Evolutionary conservation across 495 filamentous ascomycete genomes (phyloP).

Genomic region (Melanomma pulvis-pyrius): DNA sequence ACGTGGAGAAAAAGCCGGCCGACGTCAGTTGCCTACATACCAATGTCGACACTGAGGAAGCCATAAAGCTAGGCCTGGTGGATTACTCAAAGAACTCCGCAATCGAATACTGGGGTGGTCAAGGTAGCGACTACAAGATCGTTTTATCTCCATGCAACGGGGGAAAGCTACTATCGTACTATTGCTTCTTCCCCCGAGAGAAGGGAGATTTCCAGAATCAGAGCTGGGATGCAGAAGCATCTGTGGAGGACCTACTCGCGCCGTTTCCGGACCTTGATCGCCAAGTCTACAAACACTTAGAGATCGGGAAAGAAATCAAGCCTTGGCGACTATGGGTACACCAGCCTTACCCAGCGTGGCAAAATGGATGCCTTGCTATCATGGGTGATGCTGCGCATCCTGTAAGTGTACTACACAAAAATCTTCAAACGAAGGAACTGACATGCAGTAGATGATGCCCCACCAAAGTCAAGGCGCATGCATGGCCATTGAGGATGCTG

Average conservation of each 20-base stretch:
- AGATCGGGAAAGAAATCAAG: conserved; percentile 47
- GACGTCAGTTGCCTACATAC: conserved; percentile 53
- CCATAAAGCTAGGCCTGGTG: not conserved
- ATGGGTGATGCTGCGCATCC: not conserved
- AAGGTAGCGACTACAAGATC: conserved; percentile 31
- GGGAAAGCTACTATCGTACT: conserved; percentile 39
- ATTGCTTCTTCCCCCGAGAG: conserved; percentile 43
- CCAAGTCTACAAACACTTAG: conserved; percentile 23
- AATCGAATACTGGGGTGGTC: conserved; percentile 43
- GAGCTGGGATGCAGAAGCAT: not conserved
- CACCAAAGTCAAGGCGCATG: conserved; percentile 57
- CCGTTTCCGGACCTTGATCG: conserved; percentile 37
- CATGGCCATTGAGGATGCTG: conserved; percentile 57
- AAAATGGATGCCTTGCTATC: not conserved
- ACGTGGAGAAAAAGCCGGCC: conserved; percentile 52
- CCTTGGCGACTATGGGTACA: conserved; percentile 52
- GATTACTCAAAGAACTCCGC: conserved; percentile 16
- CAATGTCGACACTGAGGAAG: conserved; percentile 38
- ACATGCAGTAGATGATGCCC: conserved; percentile 57
- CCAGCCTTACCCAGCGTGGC: conserved; percentile 52
- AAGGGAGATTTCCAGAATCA: conserved; percentile 2
- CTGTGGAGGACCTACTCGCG: conserved; percentile 17
- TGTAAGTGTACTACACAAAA: conserved; percentile 22
- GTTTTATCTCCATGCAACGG: conserved; percentile 37
- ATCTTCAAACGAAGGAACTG: conserved; percentile 49